Evolutionary conservation across 129 eudicot genomes (phyloP), one percentile per base, ranked within the genome.

Genomic region (Tagetes patula): DNA sequence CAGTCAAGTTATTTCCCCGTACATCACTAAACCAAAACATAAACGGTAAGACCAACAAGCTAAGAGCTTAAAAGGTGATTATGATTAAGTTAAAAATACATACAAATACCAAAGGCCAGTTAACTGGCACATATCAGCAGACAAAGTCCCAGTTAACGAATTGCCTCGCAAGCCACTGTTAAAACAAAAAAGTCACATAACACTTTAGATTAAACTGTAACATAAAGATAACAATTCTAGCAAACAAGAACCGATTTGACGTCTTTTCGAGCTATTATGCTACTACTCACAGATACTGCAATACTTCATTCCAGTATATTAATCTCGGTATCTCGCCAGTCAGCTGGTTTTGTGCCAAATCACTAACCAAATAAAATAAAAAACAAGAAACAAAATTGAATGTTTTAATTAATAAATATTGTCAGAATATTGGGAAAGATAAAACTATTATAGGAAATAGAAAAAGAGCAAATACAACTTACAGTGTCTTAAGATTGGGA

Each of bases 81-180:
- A 20, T 20, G 27, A 4, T 20, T 34, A 65, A 68, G 39, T 13
- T 3, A 47, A 45, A 60, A 5, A 49, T 42, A 78, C 97, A 37
- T 86, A 91, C 97, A 91, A 91, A 73, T 88, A 91, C 97, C 97
- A 91, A 76, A 91, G 87, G 72, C 97, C 97, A 60, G 95, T 88
- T 66, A 91, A 78, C 70, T 91, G 96, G 88, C 97, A 91, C 95
- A 91, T 84, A 79, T 91, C 97, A 62, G 90, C 82, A 53, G 97
- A 91, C 75, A 91, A 82, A 40, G 92, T 80, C 76, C 97, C 97
- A 0, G 87, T 82, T 33, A 91, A 80, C 1, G 82, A 82, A 74
- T 91, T 91, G 34, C 87, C 97, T 6, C 92, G 80, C 71, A 91
- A 66, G 49, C 95, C 95, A n/a, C 97, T 91, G 76, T 9, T 50